phyloP scores from a whole-genome alignment of 176 grass and related monocot species.

The Cenchrus fungigraminus region DNA sequence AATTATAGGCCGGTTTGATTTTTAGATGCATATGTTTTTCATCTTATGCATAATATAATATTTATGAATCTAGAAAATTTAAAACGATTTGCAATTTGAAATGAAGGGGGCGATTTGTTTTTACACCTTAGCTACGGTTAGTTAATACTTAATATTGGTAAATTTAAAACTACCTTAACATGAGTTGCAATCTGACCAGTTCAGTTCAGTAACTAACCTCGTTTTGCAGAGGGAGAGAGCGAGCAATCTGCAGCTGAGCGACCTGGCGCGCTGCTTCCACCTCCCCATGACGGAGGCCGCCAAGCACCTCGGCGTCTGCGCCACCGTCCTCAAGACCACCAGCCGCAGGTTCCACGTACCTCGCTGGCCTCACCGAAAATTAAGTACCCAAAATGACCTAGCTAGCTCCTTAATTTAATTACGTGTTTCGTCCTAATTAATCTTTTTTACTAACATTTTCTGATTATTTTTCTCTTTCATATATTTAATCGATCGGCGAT shows the following conservation, averaged over 20 bases:
- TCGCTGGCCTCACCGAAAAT: constrained; percentile 56
- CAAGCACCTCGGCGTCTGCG: constrained; percentile 41
- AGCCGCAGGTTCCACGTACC: constrained; percentile 41
- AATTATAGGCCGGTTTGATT: too few relatives aligned
- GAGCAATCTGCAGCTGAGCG: constrained; percentile 30
- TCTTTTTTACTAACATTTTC: not conserved
- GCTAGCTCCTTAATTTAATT: not conserved
- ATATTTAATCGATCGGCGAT: not conserved
- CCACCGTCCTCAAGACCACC: constrained; percentile 56
- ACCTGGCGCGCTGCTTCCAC: constrained; percentile 52
- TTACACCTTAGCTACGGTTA: too few relatives aligned
- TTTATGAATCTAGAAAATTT: too few relatives aligned
- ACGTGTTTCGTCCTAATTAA: not conserved
- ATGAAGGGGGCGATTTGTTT: too few relatives aligned
- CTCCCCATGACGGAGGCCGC: constrained; percentile 49
- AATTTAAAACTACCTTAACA: too few relatives aligned
- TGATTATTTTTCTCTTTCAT: not conserved
- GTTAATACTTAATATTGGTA: too few relatives aligned
- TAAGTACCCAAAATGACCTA: constrained; percentile 2
- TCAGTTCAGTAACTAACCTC: not conserved
- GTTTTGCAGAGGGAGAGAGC: constrained; percentile 55
- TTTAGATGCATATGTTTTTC: too few relatives aligned
- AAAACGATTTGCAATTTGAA: too few relatives aligned
- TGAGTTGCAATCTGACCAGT: not conserved
- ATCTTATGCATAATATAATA: too few relatives aligned